Evolutionary conservation across 2,329 filamentous ascomycete genomes (phyloP), one percentile per base, ranked within the genome.

Genomic region (Penicillium sp.): DNA sequence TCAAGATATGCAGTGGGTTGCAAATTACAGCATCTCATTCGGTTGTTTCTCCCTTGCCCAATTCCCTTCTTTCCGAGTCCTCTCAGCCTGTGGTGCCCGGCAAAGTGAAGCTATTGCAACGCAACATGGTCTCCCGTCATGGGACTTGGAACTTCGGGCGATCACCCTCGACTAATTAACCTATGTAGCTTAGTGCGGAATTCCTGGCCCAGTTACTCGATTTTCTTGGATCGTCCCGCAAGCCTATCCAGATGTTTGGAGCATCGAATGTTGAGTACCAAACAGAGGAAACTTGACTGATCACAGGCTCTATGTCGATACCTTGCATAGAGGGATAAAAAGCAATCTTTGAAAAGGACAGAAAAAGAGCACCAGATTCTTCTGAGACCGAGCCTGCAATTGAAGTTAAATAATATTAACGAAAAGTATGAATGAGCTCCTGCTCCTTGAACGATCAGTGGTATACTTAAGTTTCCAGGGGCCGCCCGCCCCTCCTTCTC

Each of bases 141-240:
- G 53, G 53, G 35, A 56, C 44, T 47, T 56, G 44, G 45, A 55
- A 55, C 52, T 29, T 48, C 17, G 29, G 60, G 50, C 56, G 60
- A 62, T 62, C 60, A 49, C 51, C 53, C 52, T 46, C 53, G 55
- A 55, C 26, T 54, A 30, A 54, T 55, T 58, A 49, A 54, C 50
- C 21, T 49, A 30, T 38, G 53, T n/a, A 41, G 26, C 15, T 38
- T 58, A 54, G 60, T 47, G 41, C 55, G 30, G 35, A 50, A 61
- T 31, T 51, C 51, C 58, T 31, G 52, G 48, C 46, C 58, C 58
- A 29, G 38, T 23, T 46, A 29, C 47, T 46, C 35, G 47, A 56
- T 26, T 56, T 56, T 29, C 47, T 52, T 52, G 21, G 56, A 19
- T 58, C 47, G 13, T 45, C 29, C 58, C 58, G 35, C 35, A 41